Evolutionary conservation across 1,139 yeast species (phyloP), one percentile per base, ranked within the genome.

Genomic region (Pichiaceae sp.): DNA sequence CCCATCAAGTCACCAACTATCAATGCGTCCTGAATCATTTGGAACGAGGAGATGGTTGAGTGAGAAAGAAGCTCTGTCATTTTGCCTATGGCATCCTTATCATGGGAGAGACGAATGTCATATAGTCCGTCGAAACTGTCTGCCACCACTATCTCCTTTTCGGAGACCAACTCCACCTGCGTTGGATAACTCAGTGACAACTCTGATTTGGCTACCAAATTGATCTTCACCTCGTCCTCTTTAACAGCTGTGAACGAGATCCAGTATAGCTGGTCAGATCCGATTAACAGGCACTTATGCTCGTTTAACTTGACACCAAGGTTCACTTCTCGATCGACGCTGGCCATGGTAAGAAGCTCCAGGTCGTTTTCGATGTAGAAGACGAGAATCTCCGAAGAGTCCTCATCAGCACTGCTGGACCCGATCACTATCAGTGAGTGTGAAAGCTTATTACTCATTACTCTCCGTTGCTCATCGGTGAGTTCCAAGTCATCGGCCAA

Each of bases 1-100:
- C 52, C 51, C 14, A 42, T 29, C 8, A 43, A 20, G 33, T 48
- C 52, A 8, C 49, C 46, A 16, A 46, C 41, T 3, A 41, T 21
- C 3, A 48, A 12, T 9, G 41, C 38, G 32, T 45, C 38, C 8
- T 23, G 21, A 14, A 46, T 15, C 4, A 16, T 21, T 8, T 18
- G 17, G 4, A 45, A 25, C 5, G 32, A 32, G 12, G 41, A 39
- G 7, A 43, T 38, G 14, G 41, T 31, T 29, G 40, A 34, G 3
- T 35, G 36, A 12, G 34, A 33, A 6, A 23, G 29, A 14, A 48
- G 8, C n/a, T 38, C 6, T 9, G 12, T 18, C 3, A 25, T 27
- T 12, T 16, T 12, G 6, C 24, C 14, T 2, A 40, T 17, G 23
- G 29, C 31, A 17, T 38, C 38, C 14, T 32, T 33, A 30, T 20